These are phyloP conservation scores for Gnomoniopsis sp. DNA, from an alignment of 2,329 filamentous ascomycete genomes.

Conservation along the genomic window DNA sequence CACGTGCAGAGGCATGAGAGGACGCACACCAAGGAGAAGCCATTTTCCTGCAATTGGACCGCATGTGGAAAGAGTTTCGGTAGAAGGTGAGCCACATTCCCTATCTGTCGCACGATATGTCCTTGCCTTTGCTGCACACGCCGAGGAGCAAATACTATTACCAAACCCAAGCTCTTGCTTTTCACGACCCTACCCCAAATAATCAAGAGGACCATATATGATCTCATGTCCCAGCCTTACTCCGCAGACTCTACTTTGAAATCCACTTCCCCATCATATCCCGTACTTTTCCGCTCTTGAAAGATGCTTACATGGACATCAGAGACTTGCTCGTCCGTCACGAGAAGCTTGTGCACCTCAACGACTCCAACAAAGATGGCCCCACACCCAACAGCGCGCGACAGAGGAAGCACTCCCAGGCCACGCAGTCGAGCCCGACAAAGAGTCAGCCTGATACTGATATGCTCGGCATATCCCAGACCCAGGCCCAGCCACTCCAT, in stretches of 20 bases:
- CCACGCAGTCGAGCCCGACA: constrained; percentile 41
- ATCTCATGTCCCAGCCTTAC: constrained; percentile 6
- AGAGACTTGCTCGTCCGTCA: constrained; percentile 62
- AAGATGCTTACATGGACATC: constrained; percentile 58
- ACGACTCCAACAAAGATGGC: constrained; percentile 55
- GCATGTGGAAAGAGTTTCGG: constrained; percentile 62
- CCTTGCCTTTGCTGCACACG: not conserved
- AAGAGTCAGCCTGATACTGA: constrained; percentile 46
- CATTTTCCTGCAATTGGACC: constrained; percentile 57
- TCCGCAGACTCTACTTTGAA: not conserved
- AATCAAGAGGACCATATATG: constrained; percentile 4
- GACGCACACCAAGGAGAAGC: constrained; percentile 64
- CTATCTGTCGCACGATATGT: constrained; percentile 16
- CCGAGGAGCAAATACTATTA: not conserved
- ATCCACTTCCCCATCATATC: constrained; percentile 11
- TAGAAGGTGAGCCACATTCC: constrained; percentile 48
- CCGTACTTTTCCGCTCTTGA: constrained; percentile 14
- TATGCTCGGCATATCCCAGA: constrained; percentile 41
- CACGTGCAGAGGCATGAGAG: constrained; percentile 63
- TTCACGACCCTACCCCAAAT: constrained; percentile 6
- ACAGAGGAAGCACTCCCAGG: constrained; percentile 52
- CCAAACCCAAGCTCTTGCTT: not conserved
- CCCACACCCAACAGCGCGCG: constrained; percentile 20
- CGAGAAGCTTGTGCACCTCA: constrained; percentile 63
- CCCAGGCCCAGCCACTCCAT: not conserved